These are phyloP conservation scores for Neoarthrinium moseri DNA, from an alignment of 2,329 filamentous ascomycete genomes.

Conservation along the genomic window DNA sequence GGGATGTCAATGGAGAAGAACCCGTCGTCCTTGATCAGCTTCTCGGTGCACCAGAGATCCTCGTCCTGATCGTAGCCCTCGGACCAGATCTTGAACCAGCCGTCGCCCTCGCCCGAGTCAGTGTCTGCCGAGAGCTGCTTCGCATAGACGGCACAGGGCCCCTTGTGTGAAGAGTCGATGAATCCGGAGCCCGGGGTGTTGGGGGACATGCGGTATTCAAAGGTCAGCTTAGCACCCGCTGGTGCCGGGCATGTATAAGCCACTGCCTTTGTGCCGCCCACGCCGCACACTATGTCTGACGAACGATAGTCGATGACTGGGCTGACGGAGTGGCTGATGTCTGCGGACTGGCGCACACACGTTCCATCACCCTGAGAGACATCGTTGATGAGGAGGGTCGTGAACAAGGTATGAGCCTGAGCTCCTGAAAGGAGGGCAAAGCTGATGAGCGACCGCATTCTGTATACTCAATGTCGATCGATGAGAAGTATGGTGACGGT, in stretches of 20 bases:
- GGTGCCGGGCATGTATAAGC: slow-evolving; percentile 46
- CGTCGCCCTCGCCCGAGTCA: slow-evolving; percentile 55
- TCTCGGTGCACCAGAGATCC: slow-evolving; percentile 68
- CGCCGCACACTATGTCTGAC: slow-evolving; percentile 66
- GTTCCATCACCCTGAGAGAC: slow-evolving; percentile 67
- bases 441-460: not conserved
- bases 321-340: slow-evolving; percentile 48
- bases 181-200: slow-evolving; percentile 51
- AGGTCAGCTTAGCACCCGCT: slow-evolving; percentile 58
- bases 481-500: too few relatives aligned
- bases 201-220: slow-evolving; percentile 64
- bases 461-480: too few relatives aligned
- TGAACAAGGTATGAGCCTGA: slow-evolving; percentile 69
- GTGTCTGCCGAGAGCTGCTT: slow-evolving; percentile 63
- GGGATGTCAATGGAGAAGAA: slow-evolving; percentile 63
- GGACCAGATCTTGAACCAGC: slow-evolving; percentile 80
- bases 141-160: slow-evolving; percentile 72
- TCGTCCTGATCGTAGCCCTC: slow-evolving; percentile 59
- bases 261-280: slow-evolving; percentile 41
- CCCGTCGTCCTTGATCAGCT: slow-evolving; percentile 63
- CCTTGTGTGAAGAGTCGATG: slow-evolving; percentile 54
- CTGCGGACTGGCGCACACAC: slow-evolving; percentile 65
- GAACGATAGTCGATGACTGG: slow-evolving; percentile 59
- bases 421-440: slow-evolving; percentile 38
- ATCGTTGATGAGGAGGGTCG: slow-evolving; percentile 61